Evolutionary conservation across 2,329 filamentous ascomycete species (phyloP), one percentile per base, ranked within the genome.

Genomic region (Aureobasidium subglaciale): DNA sequence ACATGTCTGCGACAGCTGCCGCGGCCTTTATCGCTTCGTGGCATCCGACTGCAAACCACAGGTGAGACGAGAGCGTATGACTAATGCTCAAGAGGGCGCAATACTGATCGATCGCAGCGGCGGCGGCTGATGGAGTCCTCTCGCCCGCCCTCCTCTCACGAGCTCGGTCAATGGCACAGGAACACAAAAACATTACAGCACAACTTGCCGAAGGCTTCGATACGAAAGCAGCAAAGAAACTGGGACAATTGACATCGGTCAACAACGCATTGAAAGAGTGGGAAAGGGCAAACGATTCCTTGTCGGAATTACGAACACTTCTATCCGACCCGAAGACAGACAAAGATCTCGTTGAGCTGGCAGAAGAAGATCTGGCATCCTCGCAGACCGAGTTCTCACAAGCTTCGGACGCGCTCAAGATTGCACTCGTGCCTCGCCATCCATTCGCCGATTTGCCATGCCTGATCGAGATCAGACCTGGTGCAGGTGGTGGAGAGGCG

Each of bases 401-500:
- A 0, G 79, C 95, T 24, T 83, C 84, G 0, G 78, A 78, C 34
- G 81, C 80, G 32, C 79, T 99, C 40, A 89, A 89, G 24, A 82
- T 80, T 20, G 84, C 87, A 42, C 79, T 99, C 53, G 87, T 95
- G 15, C 93, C 93, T 1, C 82, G 84, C 37, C 91, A 99, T 68
- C 88, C 91, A 2, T 99, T 96, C 68, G 89, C 89, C 29, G 81
- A 90, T 59, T 80, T 97, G 63, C 90, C 91, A 53, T 97, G 92
- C 70, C 79, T 99, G 60, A 73, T 99, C 38, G 93, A 99, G 72
- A 87, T 99, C 58, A 83, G 91, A 0, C 93, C 93, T 0, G 93
- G 93, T 0, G 91, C 90, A 0, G 93, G 93, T 34, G 93, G 93
- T 2, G 84, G 90, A 56, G 93, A 99, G 72, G 91, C 92, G 2